Evolutionary conservation across 768 basidiomycete genomes (phyloP), one percentile per base, ranked within the genome.

Genomic region (Boletus bicolor): DNA sequence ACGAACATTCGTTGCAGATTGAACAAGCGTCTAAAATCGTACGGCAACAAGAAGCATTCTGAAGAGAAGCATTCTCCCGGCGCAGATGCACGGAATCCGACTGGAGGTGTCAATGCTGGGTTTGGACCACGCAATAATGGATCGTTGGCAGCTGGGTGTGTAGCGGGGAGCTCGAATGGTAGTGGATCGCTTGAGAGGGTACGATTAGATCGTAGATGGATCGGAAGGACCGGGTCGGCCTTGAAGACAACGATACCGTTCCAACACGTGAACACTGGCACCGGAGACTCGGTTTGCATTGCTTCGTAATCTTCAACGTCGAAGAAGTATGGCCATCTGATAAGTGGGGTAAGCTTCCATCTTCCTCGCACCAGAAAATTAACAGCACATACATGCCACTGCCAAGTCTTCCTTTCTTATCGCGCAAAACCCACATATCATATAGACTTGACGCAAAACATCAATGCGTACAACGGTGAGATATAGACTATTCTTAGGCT

Each of bases 241-340:
- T 59, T 43, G 59, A 79, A 73, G 2, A 72, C 73, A 46, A 69
- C 68, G 58, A 78, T 75, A 34, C 78, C 78, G 49, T 79, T 79
- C 77, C 77, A 79, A 63, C 77, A 79, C 0, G 75, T 56, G 53
- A 77, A 75, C 7, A 77, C 77, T 10, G 78, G 76, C 1, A 70
- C 77, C 10, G 78, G 75, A 14, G 72, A 69, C 36, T 74, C 77
- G 11, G 50, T 58, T 48, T 69, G 64, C 61, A 78, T 69, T 4
- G 73, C 72, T 41, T 66, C 60, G 56, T 69, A 67, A 48, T 63
- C 73, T 10, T 68, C 71, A 7, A 67, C 59, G 43, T 79, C 76
- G 39, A 77, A 67, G 56, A 78, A 73, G 55, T 75, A 78, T 0
- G 77, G 77, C 77, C 78, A 66, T 55, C 65, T 66, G 35, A 26